Evolutionary conservation across 768 basidiomycete genomes (phyloP), one percentile per base, ranked within the genome.

Genomic region (Mycena kentingensis): DNA sequence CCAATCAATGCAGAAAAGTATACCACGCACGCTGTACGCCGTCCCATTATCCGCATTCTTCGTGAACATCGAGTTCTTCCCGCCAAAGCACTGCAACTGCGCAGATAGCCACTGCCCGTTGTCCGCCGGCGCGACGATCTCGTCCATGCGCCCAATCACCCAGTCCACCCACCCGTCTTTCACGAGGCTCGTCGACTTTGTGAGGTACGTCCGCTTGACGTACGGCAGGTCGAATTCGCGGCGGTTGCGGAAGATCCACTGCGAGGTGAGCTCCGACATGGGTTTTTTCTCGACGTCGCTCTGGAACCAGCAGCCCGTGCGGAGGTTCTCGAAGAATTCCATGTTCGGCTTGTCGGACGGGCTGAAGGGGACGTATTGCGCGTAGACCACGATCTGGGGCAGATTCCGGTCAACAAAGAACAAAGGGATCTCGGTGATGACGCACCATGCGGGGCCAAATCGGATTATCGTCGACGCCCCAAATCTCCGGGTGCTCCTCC

Each of bases 201-300:
- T 54, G 46, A 54, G 18, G 27, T 54, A 54, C 46, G 47, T 54
- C 28, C 52, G 52, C 52, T 54, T 54, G 26, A 49, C 47, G 44
- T 54, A 54, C 19, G 47, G 52, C n/a, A 49, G 36, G 35, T 54
- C 46, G 19, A 54, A 54, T 41, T 54, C 52, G 29, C 52, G 46
- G 46, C 38, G 41, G 52, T 54, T 54, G 52, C 52, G 52, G 52
- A 54, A 54, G 37, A 54, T 54, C 52, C 52, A 54, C 52, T 37
- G 31, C 31, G 52, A 36, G 10, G 47, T 54, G 31, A 54, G 52
- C 38, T 49, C 39, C 38, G 46, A 48, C 52, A 54, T 54, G 11
- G 52, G 52, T 26, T 54, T 54, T 25, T 48, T 27, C 52, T 54
- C 39, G 24, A 44, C 39, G 15, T 19, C 29, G 46, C 52, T 49